phyloP scores from a whole-genome alignment of 2,329 filamentous ascomycete genomes.

The Didymella exigua region DNA sequence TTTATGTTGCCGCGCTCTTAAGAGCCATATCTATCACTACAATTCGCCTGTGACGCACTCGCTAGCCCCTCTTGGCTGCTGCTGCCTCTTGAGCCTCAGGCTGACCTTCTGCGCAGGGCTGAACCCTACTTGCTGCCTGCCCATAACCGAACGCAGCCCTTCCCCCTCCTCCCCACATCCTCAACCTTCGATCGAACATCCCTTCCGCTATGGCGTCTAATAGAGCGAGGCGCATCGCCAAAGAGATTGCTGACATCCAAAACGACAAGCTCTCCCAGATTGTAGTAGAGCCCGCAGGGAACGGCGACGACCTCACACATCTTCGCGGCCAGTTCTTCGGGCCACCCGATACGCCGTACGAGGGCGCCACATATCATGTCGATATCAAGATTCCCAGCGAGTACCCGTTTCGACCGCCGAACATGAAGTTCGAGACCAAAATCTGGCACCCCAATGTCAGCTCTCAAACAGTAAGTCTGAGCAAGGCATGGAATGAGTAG shows the following conservation, averaged over 20 bases:
- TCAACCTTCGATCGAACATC: not conserved
- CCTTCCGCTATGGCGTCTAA: slow-evolving; percentile 59
- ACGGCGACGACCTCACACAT: slow-evolving; percentile 75
- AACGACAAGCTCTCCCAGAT: slow-evolving; percentile 80
- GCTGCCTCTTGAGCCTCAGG: slow-evolving; percentile 33
- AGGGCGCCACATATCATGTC: slow-evolving; percentile 79
- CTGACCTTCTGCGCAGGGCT: slow-evolving; percentile 26
- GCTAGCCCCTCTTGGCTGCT: slow-evolving; percentile 5
- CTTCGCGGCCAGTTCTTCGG: slow-evolving; percentile 83
- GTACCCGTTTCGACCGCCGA: slow-evolving; percentile 91
- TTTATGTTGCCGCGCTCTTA: not conserved
- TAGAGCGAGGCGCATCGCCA: slow-evolving; percentile 67
- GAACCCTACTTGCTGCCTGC: slow-evolving; percentile 22
- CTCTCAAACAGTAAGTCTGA: slow-evolving; percentile 77
- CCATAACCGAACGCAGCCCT: slow-evolving; percentile 9
- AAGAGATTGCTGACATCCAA: slow-evolving; percentile 77
- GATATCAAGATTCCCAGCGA: slow-evolving; percentile 86
- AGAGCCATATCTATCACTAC: not conserved
- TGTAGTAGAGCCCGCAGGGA: slow-evolving; percentile 65
- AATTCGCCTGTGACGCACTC: not conserved
- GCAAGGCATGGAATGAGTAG: not conserved
- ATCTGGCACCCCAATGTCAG: slow-evolving; percentile 98
- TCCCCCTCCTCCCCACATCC: slow-evolving; percentile 2
- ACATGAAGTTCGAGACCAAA: slow-evolving; percentile 90
- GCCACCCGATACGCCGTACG: slow-evolving; percentile 91